Percentiles rank a stretch among this genome's conserved stretches.
Conservation (phyloP, 1,284 basidiomycete genomes). For the Limonomyces culmigenus region DNA sequence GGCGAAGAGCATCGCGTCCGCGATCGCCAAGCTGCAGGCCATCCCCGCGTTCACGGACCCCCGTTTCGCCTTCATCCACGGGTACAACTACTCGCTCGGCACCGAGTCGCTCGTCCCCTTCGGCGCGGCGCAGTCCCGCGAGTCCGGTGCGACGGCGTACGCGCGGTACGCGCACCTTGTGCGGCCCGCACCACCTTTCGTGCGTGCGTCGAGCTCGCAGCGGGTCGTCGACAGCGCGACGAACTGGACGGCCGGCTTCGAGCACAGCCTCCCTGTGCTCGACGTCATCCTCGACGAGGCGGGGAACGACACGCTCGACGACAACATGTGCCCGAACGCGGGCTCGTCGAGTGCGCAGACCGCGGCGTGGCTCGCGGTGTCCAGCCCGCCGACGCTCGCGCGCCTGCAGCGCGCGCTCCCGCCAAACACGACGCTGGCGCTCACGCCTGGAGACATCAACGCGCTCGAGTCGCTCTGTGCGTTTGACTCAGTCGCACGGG, state of each 20-base stretch:
- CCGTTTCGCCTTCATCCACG: slow-evolving; percentile 39
- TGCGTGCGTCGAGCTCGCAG: slow-evolving; percentile 39
- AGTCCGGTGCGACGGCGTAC: slow-evolving; percentile 30
- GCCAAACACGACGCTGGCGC: slow-evolving; percentile 40
- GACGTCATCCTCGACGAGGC: slow-evolving; percentile 40
- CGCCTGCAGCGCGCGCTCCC: slow-evolving; percentile 49
- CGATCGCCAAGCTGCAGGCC: slow-evolving; percentile 33
- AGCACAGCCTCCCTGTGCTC: slow-evolving; percentile 23
- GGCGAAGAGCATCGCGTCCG: slow-evolving; percentile 24
- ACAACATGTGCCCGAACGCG: slow-evolving; percentile 47
- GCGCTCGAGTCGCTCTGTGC: slow-evolving; percentile 61
- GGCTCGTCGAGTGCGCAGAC: slow-evolving; percentile 26
- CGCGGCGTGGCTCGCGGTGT: slow-evolving; percentile 34
- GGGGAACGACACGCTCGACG: slow-evolving; percentile 60
- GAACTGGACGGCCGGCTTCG: slow-evolving; percentile 58
- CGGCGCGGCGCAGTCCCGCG: slow-evolving; percentile 53
- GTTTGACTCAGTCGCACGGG: slow-evolving; percentile 49
- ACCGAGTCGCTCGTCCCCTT: slow-evolving; percentile 44
- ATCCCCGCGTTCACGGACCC: slow-evolving; percentile 26
- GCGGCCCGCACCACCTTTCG: no score
- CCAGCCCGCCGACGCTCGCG: slow-evolving; percentile 34
- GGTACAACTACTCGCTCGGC: slow-evolving; percentile 48
- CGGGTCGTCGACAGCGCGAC: slow-evolving; percentile 52
- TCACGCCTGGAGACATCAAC: slow-evolving; percentile 38
- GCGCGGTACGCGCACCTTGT: slow-evolving; percentile 32